Percentiles rank a stretch among this genome's conserved stretches.
Evolutionary conservation across 305 asterid species (phyloP).

Genomic region (Stenogyne calaminthoides): DNA sequence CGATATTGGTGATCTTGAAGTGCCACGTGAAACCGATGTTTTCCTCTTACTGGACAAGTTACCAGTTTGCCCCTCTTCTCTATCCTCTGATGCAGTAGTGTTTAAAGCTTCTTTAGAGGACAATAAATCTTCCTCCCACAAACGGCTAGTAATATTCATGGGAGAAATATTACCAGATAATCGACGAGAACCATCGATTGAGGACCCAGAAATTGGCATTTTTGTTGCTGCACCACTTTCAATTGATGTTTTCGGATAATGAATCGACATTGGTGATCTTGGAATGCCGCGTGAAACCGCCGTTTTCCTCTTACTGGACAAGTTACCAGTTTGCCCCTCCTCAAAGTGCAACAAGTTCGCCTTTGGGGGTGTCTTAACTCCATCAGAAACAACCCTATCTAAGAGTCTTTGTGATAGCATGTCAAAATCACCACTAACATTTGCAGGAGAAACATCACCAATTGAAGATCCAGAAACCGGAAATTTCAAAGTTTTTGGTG

Average conservation of each 20-base stretch:
- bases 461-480: slow-evolving; percentile 34
- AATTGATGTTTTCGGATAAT: slow-evolving; percentile 26
- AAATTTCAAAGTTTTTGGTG: slow-evolving; percentile 30
- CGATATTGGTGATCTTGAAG: slow-evolving; percentile 42
- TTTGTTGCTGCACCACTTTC: slow-evolving; percentile 32
- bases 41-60: slow-evolving; percentile 46
- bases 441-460: slow-evolving; percentile 22
- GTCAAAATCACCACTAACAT: slow-evolving; percentile 36
- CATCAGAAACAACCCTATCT: slow-evolving; percentile 31
- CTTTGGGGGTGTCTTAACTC: slow-evolving; percentile 41
- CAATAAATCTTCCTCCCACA: slow-evolving; percentile 34
- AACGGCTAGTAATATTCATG: slow-evolving; percentile 5
- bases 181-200: slow-evolving; percentile 24
- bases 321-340: slow-evolving; percentile 37
- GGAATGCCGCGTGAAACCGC: slow-evolving; percentile 39
- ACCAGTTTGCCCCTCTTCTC: slow-evolving; percentile 39
- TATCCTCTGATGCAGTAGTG: slow-evolving; percentile 27
- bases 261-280: slow-evolving; percentile 40
- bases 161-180: slow-evolving; percentile 35
- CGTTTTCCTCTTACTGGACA: slow-evolving; percentile 46
- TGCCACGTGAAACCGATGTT: slow-evolving; percentile 32
- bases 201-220: slow-evolving; percentile 35
- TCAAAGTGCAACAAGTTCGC: slow-evolving; percentile 30
- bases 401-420: slow-evolving; percentile 24
- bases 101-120: slow-evolving; percentile 34